Percentiles rank a stretch among this genome's conserved stretches.
phyloP scores from a whole-genome alignment of 2,329 filamentous ascomycete species.

The Ophiostoma perfectum region DNA sequence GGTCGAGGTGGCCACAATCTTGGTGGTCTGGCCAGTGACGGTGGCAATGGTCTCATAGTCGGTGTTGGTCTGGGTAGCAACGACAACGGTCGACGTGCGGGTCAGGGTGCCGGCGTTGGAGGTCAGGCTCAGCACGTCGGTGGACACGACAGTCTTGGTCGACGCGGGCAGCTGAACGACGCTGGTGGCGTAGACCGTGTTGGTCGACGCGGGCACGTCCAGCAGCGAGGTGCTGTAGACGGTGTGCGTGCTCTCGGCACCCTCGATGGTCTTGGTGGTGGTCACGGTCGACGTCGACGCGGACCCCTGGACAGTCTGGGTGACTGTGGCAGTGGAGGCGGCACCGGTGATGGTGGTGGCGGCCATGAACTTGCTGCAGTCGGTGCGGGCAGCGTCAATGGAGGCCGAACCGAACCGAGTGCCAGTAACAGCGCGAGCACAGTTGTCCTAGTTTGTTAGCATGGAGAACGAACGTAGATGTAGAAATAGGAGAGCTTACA shows the following conservation, averaged over 20 bases:
- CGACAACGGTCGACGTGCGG: slow-evolving; percentile 9
- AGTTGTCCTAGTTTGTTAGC: slow-evolving; percentile 9
- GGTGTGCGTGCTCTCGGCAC: neutral
- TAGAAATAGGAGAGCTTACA: neutral
- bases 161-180: neutral
- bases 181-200: slow-evolving; percentile 10
- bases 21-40: slow-evolving; percentile 8
- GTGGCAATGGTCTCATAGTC: slow-evolving; percentile 5
- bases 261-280: neutral
- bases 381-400: neutral
- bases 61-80: slow-evolving; percentile 13
- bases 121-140: neutral
- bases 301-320: neutral
- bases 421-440: slow-evolving; percentile 12
- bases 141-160: slow-evolving; percentile 10
- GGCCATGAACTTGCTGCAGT: slow-evolving; percentile 7
- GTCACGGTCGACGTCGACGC: neutral
- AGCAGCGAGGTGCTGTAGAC: neutral
- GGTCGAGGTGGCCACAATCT: neutral
- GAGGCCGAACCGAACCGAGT: neutral
- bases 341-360: neutral
- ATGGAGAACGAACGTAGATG: neutral
- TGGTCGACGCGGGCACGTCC: slow-evolving; percentile 7
- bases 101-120: slow-evolving; percentile 6
- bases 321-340: neutral